These are phyloP conservation scores for Escovopsis sp. DNA, from an alignment of 2,329 filamentous ascomycete genomes.

Conservation along the genomic window DNA sequence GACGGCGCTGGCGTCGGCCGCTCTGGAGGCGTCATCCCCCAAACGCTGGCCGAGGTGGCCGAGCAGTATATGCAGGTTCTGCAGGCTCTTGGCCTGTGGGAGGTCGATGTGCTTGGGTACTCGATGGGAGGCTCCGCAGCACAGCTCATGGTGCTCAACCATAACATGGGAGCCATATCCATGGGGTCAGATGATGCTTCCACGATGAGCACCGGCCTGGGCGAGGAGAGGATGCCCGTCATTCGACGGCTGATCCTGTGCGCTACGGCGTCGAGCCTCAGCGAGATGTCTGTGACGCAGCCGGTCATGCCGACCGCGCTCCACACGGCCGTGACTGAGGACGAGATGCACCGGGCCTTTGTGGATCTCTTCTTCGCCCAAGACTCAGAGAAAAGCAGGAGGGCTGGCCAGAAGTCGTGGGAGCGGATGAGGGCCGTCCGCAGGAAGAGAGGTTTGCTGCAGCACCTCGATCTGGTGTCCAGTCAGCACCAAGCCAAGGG, in stretches of 20 bases:
- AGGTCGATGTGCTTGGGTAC: constrained; percentile 31
- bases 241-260: constrained; percentile 27
- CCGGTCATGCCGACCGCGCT: constrained; percentile 16
- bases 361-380: constrained; percentile 18
- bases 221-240: constrained; percentile 11
- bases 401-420: constrained; percentile 19
- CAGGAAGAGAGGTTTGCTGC: constrained; percentile 7
- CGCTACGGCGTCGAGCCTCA: constrained; percentile 26
- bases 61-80: constrained; percentile 20
- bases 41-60: constrained; percentile 16
- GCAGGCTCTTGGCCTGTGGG: constrained; percentile 16
- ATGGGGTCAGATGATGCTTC: too few species aligned
- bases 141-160: constrained; percentile 27
- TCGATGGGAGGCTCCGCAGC: constrained; percentile 33
- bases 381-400: constrained; percentile 14
- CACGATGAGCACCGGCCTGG: too few species aligned
- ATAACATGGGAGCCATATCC: too few species aligned
- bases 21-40: constrained; percentile 25
- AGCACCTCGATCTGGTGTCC: too few species aligned
- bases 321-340: constrained; percentile 16
- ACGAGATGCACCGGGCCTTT: constrained; percentile 20
- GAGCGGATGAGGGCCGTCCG: constrained; percentile 17
- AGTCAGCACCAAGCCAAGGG: too few species aligned
- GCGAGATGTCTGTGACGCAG: constrained; percentile 17
- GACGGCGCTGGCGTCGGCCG: constrained; percentile 34